A percentile compares a stretch with the other conserved stretches of the same genome.
Conservation (phyloP, 108 stramenopile genomes). For the Nitzschia sp. region DNA sequence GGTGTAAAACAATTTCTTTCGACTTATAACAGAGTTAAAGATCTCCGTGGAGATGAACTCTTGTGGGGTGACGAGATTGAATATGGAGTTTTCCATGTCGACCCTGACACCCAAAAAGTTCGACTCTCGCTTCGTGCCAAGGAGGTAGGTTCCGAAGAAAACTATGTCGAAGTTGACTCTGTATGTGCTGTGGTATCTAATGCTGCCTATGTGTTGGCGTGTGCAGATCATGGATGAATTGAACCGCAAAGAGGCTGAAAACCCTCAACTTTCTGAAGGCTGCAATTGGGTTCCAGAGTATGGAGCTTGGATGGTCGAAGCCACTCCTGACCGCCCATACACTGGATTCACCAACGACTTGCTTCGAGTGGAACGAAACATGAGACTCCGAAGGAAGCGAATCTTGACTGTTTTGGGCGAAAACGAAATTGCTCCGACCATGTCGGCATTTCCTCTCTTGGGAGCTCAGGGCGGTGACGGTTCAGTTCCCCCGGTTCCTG, state of each 20-base stretch:
- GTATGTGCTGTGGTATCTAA: not conserved
- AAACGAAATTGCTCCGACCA: conserved; percentile 93
- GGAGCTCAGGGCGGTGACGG: conserved; percentile 84
- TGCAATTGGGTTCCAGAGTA: conserved; percentile 96
- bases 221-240: conserved; percentile 91
- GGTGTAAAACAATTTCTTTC: conserved; percentile 95
- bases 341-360: conserved; percentile 90
- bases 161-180: not conserved
- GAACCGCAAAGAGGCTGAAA: conserved; percentile 70
- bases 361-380: conserved; percentile 96
- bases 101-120: conserved; percentile 76
- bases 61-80: conserved; percentile 99
- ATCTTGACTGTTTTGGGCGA: conserved; percentile 82
- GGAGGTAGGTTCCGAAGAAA: conserved; percentile 49
- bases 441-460: conserved; percentile 83
- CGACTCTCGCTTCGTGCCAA: conserved; percentile 81
- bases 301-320: conserved; percentile 99
- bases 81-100: conserved; percentile 90
- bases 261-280: conserved; percentile 70
- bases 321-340: conserved; percentile 92
- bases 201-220: not conserved
- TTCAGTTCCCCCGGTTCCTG: conserved; percentile 61
- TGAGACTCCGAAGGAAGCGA: conserved; percentile 92
- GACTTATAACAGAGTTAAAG: conserved; percentile 92
- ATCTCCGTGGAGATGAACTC: conserved; percentile 90